Evolutionary conservation across 1,139 yeast genomes (phyloP), one percentile per base, ranked within the genome.

Genomic region (Meyerozyma smithsonii): DNA sequence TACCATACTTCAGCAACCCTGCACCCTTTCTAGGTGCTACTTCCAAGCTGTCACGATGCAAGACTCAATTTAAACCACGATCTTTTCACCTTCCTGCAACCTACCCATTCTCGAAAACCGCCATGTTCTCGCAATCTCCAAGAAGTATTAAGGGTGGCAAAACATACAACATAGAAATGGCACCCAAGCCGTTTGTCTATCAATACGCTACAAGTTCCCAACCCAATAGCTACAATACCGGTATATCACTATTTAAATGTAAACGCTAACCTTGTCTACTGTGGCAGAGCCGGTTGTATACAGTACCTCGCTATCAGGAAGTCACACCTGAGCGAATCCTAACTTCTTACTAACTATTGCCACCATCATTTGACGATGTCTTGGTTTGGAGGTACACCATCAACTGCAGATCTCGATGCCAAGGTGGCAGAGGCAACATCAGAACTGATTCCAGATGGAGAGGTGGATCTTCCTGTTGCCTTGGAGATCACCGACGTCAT

Each of bases 381-480:
- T 36, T 83, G 90, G 90, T 82, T 82, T 56, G 63, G 75, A 19
- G 64, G 66, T 28, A 56, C 62, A 8, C 58, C 76, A 3, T 61
- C 72, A 14, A 62, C 70, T 4, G 72, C 73, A 16, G 74, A 69
- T 43, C 66, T 86, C 34, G 95, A 85, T 47, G 72, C 69, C 42
- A 77, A 82, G 51, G 78, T 90, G 38, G 75, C 74, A 40, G 79
- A 76, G 48, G 96, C 97, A 11, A 89, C 97, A 0, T 83, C 92
- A 25, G 96, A 88, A 59, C 67, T 86, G 16, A 84, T 92, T 39
- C 97, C 97, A 3, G 81, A 85, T 54, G 98, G 97, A 3, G 96
- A 89, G 52, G 74, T 87, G 40, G 97, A 92, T 52, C 72, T 87
- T 46, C 78, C 83, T 5, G 70, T 78, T 38, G 90, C 94, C 8